phyloP scores from a whole-genome alignment of 257 asterid genomes.

The Dorcoceras hygrometricum region DNA sequence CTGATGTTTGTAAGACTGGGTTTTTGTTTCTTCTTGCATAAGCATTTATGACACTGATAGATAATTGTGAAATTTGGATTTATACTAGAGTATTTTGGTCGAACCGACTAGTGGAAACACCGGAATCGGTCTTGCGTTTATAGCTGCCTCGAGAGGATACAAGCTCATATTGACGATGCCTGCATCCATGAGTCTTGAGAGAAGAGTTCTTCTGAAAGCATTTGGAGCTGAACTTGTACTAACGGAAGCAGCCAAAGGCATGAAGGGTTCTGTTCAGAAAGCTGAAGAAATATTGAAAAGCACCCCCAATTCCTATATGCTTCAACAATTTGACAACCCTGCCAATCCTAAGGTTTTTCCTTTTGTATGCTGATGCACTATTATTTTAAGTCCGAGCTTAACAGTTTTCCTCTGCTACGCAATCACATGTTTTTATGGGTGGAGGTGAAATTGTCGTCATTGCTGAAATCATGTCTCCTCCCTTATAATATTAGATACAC shows the following conservation, averaged over 20 bases:
- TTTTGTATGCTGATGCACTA: constrained; percentile 18
- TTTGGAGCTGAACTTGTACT: constrained; percentile 95
- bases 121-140: constrained; percentile 96
- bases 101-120: constrained; percentile 99
- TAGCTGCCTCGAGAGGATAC: constrained; percentile 97
- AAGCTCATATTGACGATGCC: constrained; percentile 98
- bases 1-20: neutral
- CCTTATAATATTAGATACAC: constrained; percentile 57
- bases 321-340: constrained; percentile 96
- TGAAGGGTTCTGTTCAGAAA: constrained; percentile 92
- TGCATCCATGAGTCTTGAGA: constrained; percentile 99
- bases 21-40: constrained; percentile 1
- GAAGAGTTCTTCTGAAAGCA: constrained; percentile 96
- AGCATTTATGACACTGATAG: neutral
- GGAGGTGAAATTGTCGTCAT: neutral
- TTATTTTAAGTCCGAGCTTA: constrained; percentile 18
- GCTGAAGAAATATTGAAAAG: constrained; percentile 79
- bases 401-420: neutral
- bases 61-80: constrained; percentile 14
- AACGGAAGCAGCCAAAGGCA: constrained; percentile 90
- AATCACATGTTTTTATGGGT: neutral
- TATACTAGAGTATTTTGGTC: constrained; percentile 76
- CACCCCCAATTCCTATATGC: constrained; percentile 86
- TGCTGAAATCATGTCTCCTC: constrained; percentile 17
- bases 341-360: constrained; percentile 89